These are phyloP conservation scores for Piromyces sp. DNA, from an alignment of 192 early-diverging fungal genomes.

Conservation along the genomic window DNA sequence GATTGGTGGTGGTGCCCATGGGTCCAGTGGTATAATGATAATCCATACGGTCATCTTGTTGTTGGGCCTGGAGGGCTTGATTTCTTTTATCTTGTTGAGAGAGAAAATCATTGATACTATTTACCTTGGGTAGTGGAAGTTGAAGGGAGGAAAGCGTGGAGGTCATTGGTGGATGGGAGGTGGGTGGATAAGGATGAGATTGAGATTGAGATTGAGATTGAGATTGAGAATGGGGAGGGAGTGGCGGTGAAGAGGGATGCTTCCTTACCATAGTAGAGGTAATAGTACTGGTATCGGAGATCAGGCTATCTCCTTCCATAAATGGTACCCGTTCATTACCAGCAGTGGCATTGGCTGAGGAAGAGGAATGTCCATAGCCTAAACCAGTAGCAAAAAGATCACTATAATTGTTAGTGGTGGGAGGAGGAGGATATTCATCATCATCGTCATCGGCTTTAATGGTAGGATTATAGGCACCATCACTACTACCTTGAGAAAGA, in stretches of 20 bases:
- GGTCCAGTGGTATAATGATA: no score
- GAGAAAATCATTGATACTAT: neutral
- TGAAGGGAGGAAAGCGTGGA: neutral
- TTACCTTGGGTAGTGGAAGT: neutral
- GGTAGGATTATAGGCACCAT: no score
- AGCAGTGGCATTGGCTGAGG: no score
- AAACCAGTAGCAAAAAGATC: no score
- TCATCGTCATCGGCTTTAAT: no score
- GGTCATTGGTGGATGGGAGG: no score
- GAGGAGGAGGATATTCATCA: no score
- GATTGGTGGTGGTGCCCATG: no score
- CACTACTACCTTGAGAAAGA: no score
- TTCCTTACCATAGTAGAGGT: neutral
- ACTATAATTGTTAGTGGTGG: no score
- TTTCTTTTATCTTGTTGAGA: neutral
- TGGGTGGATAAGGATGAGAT: neutral
- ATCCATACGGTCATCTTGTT: no score
- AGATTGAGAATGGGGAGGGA: neutral
- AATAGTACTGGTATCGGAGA: neutral
- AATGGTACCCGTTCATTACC: neutral
- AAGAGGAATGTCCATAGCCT: no score
- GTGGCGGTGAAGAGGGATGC: neutral
- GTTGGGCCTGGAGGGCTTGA: neutral
- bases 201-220: neutral
- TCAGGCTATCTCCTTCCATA: neutral